These are phyloP conservation scores for Avena atlantica DNA, from an alignment of 176 grass and related monocot genomes.

Conservation along the genomic window DNA sequence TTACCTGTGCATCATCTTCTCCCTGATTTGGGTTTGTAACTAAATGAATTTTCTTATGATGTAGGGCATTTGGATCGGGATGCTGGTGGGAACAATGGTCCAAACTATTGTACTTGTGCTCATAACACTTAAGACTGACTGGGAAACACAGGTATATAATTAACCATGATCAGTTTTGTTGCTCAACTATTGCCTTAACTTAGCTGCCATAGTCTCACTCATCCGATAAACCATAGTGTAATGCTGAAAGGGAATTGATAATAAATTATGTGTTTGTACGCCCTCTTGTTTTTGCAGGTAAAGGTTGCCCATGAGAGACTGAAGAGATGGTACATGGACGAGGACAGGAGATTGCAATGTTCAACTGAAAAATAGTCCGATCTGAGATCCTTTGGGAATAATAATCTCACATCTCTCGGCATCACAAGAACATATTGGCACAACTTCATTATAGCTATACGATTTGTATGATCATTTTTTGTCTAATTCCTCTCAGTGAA, in stretches of 20 bases:
- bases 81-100: conserved; percentile 76
- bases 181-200: not conserved
- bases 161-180: not conserved
- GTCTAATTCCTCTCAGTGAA: not conserved
- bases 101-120: conserved; percentile 70
- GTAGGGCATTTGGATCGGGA: conserved; percentile 94
- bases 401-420: not conserved
- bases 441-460: not conserved
- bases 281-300: conserved; percentile 49
- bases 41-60: not conserved
- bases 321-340: conserved; percentile 64
- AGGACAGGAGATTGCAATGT: conserved; percentile 39
- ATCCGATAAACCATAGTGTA: not conserved
- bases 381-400: not conserved
- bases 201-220: not conserved
- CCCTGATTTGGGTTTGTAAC: not conserved
- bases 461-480: not conserved
- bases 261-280: not conserved
- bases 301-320: conserved; percentile 53
- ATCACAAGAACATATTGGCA: not conserved
- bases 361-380: conserved; percentile 5
- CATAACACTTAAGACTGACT: conserved; percentile 72
- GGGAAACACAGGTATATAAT: conserved; percentile 69
- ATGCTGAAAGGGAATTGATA: not conserved
- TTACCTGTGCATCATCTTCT: not conserved